Base-by-base conservation (phyloP, 768 basidiomycete genomes). In the Boletus rubescentipes region DNA sequence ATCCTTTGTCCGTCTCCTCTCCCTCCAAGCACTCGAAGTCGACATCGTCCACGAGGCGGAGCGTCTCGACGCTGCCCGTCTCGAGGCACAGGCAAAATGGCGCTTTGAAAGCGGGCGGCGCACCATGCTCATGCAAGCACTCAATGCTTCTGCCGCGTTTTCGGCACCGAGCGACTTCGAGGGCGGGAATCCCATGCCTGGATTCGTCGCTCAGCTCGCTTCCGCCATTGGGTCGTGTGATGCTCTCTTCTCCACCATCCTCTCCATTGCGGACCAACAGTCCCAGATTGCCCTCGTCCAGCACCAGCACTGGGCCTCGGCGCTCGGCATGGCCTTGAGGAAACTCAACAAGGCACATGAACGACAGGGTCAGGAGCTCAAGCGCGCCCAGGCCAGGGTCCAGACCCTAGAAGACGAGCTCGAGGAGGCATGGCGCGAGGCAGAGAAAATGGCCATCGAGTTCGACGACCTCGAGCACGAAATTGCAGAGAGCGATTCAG, bases 351-450 rank as follows among this genome's bases (percentile, higher is more conserved):
- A 78, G 42, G 86, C 86, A 47, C 89, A 88, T 55, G 82, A 83
- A 6, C 81, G 82, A 37, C 81, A 89, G 34, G 83, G 79, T 0
- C 65, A 74, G 2, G 87, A 91, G 26, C 75, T 89, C 26, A 67
- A 72, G 30, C 69, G 73, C 9, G 75, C 80, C 5, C 76, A 75
- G 49, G 64, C 75, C 11, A 74, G 76, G 35, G 78, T 87, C 21
- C 71, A 70, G 23, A 75, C 80, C 48, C 78, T 92, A 20, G 77
- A 87, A 60, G 86, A 79, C 14, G 87, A 90, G 58, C 74, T 91
- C 21, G 83, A 86, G 44, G 91, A 92, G 49, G 91, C 89, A 0
- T 92, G 91, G 91, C 78, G 77, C 43, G 84, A 86, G 54, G 91
- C 89, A 3, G 85, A 89, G 61, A 81, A 79, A 38, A 74, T 91